Evolutionary conservation across 306 rosid species (phyloP).

Genomic region (Vicia sativa): DNA sequence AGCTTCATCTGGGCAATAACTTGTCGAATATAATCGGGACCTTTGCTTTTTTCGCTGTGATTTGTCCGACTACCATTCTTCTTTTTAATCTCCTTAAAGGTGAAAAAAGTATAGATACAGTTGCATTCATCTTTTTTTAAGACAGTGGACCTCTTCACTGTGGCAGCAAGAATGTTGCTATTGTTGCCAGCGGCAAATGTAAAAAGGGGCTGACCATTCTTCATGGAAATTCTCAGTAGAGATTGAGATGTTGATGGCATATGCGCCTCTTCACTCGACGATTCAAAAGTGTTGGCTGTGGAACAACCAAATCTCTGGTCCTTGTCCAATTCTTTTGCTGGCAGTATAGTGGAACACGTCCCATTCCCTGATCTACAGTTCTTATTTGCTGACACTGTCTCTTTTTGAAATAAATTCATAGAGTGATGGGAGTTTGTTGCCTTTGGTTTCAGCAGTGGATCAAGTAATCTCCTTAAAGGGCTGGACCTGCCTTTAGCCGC

Average conservation of each 20-base stretch:
- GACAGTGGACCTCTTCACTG: slow-evolving; percentile 64
- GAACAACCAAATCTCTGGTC: slow-evolving; percentile 61
- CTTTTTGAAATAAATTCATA: slow-evolving; percentile 51
- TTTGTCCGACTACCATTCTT: slow-evolving; percentile 77
- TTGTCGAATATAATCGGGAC: slow-evolving; percentile 63
- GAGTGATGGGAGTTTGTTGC: slow-evolving; percentile 51
- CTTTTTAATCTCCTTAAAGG: slow-evolving; percentile 72
- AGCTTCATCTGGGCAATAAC: slow-evolving; percentile 89
- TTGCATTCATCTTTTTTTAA: slow-evolving; percentile 50
- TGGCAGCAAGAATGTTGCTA: slow-evolving; percentile 80
- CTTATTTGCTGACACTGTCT: slow-evolving; percentile 47
- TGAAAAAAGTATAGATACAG: slow-evolving; percentile 71
- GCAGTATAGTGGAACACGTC: slow-evolving; percentile 42
- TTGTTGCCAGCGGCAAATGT: slow-evolving; percentile 87
- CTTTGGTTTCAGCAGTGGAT: slow-evolving; percentile 79
- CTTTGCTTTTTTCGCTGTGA: slow-evolving; percentile 72
- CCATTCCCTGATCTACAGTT: slow-evolving; percentile 45
- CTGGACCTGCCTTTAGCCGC: slow-evolving; percentile 70
- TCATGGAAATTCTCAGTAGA: slow-evolving; percentile 70
- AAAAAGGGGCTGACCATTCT: slow-evolving; percentile 83
- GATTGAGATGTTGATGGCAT: slow-evolving; percentile 67
- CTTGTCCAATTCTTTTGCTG: slow-evolving; percentile 52
- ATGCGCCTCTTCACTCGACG: slow-evolving; percentile 49
- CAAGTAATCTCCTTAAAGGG: slow-evolving; percentile 89
- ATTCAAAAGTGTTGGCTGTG: slow-evolving; percentile 44